Conservation (phyloP, 306 rosid genomes). For the Malus sylvestris region DNA sequence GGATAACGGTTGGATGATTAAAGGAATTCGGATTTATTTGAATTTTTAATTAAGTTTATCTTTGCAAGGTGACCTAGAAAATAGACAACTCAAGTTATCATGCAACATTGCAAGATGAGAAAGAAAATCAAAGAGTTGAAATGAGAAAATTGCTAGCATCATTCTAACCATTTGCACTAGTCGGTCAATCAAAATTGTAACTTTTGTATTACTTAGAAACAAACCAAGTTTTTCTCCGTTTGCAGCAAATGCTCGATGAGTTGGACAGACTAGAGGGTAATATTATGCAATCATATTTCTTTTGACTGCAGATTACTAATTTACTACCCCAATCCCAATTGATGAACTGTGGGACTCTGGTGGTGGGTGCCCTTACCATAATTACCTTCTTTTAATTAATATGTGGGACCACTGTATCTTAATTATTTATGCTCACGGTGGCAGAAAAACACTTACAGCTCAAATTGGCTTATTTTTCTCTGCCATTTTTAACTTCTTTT, state of each 20-base stretch:
- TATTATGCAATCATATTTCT: conserved; percentile 16
- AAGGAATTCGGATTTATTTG: no score
- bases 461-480: no score
- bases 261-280: background rate
- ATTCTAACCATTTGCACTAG: no score
- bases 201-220: background rate
- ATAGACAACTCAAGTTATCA: no score
- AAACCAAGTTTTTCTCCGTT: background rate
- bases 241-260: background rate
- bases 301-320: conserved; percentile 1
- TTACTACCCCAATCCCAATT: background rate
- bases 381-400: conserved; percentile 17
- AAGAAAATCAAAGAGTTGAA: no score
- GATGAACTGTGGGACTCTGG: conserved; percentile 2
- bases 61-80: no score
- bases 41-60: no score
- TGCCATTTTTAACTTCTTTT: background rate
- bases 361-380: conserved; percentile 1
- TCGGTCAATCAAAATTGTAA: no score
- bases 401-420: conserved; percentile 26
- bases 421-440: background rate
- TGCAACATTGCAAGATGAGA: no score
- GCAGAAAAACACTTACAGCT: no score
- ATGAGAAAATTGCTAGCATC: no score
- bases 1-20: no score